Percentiles rank a stretch among this genome's conserved stretches.
phyloP scores from a whole-genome alignment of 176 grass and related monocot species.

The Bromus sterilis region DNA sequence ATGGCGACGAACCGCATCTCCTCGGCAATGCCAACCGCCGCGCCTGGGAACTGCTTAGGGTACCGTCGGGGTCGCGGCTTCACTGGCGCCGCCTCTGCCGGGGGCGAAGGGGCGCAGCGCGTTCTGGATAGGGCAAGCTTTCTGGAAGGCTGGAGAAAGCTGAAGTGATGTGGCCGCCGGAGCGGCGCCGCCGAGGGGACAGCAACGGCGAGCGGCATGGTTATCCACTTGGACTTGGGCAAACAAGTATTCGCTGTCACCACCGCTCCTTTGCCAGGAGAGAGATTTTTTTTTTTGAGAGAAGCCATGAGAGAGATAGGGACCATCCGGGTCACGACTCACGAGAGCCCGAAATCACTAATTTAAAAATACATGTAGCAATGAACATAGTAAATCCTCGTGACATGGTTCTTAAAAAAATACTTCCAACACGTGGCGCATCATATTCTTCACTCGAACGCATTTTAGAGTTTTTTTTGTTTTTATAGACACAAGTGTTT shows the following conservation, averaged over 20 bases:
- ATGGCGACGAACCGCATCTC: conserved; percentile 99
- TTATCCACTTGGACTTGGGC: conserved; percentile 23
- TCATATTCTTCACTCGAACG: too few species aligned
- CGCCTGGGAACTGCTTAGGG: conserved; percentile 56
- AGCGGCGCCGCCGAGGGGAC: conserved; percentile 6
- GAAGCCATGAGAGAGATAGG: too few species aligned
- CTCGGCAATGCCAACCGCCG: conserved; percentile 72
- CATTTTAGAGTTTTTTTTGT: too few species aligned
- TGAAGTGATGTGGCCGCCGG: background rate
- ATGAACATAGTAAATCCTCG: too few species aligned
- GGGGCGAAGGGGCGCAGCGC: conserved; percentile 30
- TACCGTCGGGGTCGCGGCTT: conserved; percentile 20
- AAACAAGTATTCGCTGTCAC: background rate
- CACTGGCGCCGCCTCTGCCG: background rate
- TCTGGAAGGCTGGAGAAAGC: background rate
- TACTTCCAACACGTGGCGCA: too few species aligned
- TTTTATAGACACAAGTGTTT: too few species aligned
- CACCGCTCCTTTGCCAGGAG: too few species aligned
- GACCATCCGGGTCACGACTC: too few species aligned
- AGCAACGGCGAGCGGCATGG: conserved; percentile 29
- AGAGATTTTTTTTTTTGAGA: too few species aligned
- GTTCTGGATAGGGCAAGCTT: conserved; percentile 17
- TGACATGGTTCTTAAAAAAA: too few species aligned
- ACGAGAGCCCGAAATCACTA: too few species aligned
- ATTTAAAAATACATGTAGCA: too few species aligned